These are phyloP conservation scores for Zymoseptoria brevis DNA, from an alignment of 2,329 filamentous ascomycete species.

Conservation along the genomic window DNA sequence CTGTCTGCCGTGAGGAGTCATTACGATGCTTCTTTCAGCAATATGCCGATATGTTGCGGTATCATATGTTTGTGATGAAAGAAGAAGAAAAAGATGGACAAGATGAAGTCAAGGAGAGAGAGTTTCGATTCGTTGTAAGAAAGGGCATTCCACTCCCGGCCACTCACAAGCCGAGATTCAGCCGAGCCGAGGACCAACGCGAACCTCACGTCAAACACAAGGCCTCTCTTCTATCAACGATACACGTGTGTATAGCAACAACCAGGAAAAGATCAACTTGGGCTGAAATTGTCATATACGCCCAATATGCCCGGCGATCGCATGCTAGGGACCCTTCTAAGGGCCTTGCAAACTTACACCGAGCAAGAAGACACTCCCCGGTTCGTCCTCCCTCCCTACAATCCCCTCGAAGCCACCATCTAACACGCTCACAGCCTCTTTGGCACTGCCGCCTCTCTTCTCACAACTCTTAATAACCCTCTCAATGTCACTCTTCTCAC, in stretches of 20 bases:
- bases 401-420: neutral
- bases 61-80: neutral
- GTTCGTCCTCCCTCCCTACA: conserved; percentile 29
- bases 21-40: no score
- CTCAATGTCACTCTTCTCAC: conserved; percentile 67
- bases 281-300: neutral
- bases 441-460: conserved; percentile 58
- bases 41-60: neutral
- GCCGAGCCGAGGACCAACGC: neutral
- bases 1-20: no score
- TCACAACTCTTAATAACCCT: conserved; percentile 64
- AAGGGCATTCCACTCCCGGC: neutral
- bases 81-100: neutral
- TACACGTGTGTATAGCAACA: neutral
- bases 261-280: neutral
- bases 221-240: neutral
- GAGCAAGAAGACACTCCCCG: conserved; percentile 52
- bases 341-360: conserved; percentile 52
- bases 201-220: neutral
- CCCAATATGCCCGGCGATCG: conserved; percentile 56
- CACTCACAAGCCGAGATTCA: neutral
- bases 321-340: conserved; percentile 58
- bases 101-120: neutral
- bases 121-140: neutral
- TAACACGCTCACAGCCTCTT: conserved; percentile 39